Evolutionary conservation across 352 stramenopile species (phyloP), one percentile per base, ranked within the genome.

Genomic region (Pythium apleroticum): DNA sequence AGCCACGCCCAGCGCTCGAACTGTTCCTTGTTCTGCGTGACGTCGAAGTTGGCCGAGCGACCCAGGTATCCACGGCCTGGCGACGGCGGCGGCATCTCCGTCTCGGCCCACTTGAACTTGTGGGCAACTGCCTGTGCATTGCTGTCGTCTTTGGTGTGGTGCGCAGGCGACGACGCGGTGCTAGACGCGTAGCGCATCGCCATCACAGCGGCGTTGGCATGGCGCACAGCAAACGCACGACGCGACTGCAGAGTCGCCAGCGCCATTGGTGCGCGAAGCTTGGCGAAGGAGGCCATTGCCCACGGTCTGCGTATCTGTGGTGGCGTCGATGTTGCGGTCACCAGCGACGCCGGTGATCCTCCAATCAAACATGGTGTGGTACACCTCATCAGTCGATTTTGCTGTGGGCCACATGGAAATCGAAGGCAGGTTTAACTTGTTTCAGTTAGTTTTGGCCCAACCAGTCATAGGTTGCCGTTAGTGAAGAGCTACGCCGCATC

Each of bases 1-100:
- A 96, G 74, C 88, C 88, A 96, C 50, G 88, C 68, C 85, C 85
- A 96, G 49, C 80, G 76, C 63, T 94, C 74, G 25, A 88, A 74
- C 31, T 78, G 71, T 27, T 83, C 79, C 58, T 80, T 57, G 31
- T 73, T 73, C 60, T 91, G 68, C 41, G 80, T 93, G 17, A 94
- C 84, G 52, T 95, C 87, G 52, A 95, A 91, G 64, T 95, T 95
- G 30, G 81, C 72, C 10, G 84, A 91, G 39, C 80, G 81, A 0
- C 83, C 85, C 11, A 95, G 74, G 46, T 89, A 73, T 6, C 82
- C 82, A 39, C 82, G 83, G 12, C 83, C 82, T 1, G 87, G 87
- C 11, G 85, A 92, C 52, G 87, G 87, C 35, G 87, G 87, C 53
- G 87, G 81, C 63, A 95, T 85, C 68, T 92, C 83, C 17, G 86